A percentile compares a stretch with the other conserved stretches of the same genome.
Conservation (phyloP, 495 filamentous ascomycete genomes). For the Chaetomium tenue region DNA sequence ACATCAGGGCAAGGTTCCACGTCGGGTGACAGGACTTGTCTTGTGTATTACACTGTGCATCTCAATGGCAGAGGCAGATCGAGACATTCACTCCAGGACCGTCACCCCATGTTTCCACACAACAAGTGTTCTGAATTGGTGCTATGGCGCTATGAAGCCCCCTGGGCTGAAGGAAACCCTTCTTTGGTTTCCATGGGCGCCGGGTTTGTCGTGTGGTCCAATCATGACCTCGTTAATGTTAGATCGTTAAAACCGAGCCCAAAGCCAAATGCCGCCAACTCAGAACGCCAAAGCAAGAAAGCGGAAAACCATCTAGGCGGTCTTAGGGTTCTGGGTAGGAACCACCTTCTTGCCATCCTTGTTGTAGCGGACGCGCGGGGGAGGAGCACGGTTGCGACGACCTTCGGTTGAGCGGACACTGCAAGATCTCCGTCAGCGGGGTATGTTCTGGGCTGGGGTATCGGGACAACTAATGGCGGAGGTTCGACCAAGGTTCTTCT, state of each 20-base stretch:
- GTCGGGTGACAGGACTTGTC: neutral
- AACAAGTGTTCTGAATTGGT: constrained; percentile 38
- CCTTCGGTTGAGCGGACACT: constrained; percentile 97
- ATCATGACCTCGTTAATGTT: constrained; percentile 35
- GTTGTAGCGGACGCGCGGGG: constrained; percentile 97
- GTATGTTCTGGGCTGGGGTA: constrained; percentile 20
- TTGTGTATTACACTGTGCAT: neutral
- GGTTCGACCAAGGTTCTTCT: constrained; percentile 62
- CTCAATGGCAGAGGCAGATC: neutral
- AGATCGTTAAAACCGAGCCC: constrained; percentile 27
- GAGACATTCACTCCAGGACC: neutral
- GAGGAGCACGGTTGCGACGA: constrained; percentile 97
- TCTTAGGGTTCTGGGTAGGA: constrained; percentile 68
- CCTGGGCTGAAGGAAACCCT: constrained; percentile 24
- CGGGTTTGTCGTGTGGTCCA: constrained; percentile 26
- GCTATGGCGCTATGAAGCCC: constrained; percentile 35
- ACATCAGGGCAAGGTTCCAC: no score
- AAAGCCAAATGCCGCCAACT: constrained; percentile 33
- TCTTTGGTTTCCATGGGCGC: constrained; percentile 32
- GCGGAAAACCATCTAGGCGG: constrained; percentile 26
- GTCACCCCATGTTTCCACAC: constrained; percentile 11
- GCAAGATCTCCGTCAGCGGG: constrained; percentile 40
- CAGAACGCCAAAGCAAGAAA: constrained; percentile 33
- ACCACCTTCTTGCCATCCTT: constrained; percentile 99
- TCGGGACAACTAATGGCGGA: constrained; percentile 37